Evolutionary conservation across 1,284 basidiomycete species (phyloP), one percentile per base, ranked within the genome.

Genomic region (Termitomyces sp.): DNA sequence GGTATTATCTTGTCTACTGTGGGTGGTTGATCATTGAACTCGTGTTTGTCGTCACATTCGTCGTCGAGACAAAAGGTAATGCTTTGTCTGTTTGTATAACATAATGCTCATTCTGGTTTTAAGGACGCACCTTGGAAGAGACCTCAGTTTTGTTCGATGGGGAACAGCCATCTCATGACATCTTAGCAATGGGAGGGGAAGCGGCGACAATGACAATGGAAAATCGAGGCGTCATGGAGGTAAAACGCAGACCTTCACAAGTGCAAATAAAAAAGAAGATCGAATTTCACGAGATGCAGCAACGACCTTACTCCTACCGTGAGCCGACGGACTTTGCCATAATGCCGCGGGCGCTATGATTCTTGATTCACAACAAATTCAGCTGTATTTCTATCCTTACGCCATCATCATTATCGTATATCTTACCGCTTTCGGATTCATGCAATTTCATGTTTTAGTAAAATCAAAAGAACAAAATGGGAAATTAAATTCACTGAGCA

Each of bases 131-230:
- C 1, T 72, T 86, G 24, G 85, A 87, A 67, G 84, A 87, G 64
- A 86, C 83, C 2, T 80, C 84, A 1, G 78, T 77, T 4, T 67
- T 86, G 17, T 86, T 86, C 59, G 84, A 86, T 59, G 81, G 83
- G 21, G 77, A 80, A 33, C 69, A 78, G 38, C 69, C 70, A 39
- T 72, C 73, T 28, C 68, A 73, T 10, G 74, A 78, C 53, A 68
- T 84, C 39, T 66, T 70, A 13, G 68, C 72, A 41, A 75, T 73
- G 66, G 79, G 74, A 46, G 78, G 77, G 12, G 76, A 80, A 57
- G 78, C 78, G 1, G 79, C 80, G 12, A 78, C 77, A 3, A 75
- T 78, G 66, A 73, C 78, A 1, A 76, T 79, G 67, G 56, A 52
- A 55, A 54, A 30, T 24, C 52, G 53, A 39, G 39, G 56, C 31